phyloP scores from a whole-genome alignment of 2,329 filamentous ascomycete species.

The Emmonsiellopsis sp. region DNA sequence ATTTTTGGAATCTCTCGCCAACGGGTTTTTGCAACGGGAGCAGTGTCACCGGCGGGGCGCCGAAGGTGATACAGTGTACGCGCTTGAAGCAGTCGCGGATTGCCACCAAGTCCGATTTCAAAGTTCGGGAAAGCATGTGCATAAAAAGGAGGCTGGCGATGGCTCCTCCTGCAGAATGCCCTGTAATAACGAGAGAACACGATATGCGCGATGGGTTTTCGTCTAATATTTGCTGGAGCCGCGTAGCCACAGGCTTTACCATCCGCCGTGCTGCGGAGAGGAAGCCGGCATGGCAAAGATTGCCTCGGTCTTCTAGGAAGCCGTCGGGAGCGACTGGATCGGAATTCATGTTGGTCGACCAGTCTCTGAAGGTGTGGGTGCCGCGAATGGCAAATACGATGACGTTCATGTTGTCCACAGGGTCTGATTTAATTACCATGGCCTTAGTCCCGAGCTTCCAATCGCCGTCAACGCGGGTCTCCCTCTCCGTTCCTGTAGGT shows the following conservation, averaged over 20 bases:
- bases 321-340: conserved; percentile 55
- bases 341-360: conserved; percentile 71
- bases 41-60: conserved; percentile 68
- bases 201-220: conserved; percentile 59
- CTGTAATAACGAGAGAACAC: conserved; percentile 71
- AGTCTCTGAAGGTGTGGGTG: conserved; percentile 72
- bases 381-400: conserved; percentile 80
- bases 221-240: conserved; percentile 59
- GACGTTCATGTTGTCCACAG: conserved; percentile 66
- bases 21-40: conserved; percentile 57
- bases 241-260: conserved; percentile 61
- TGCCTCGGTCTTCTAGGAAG: conserved; percentile 70
- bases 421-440: conserved; percentile 74
- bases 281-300: conserved; percentile 74
- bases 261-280: conserved; percentile 66
- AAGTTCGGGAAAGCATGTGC: conserved; percentile 60
- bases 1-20: conserved; percentile 47
- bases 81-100: conserved; percentile 65
- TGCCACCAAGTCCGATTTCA: conserved; percentile 59
- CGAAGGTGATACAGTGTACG: conserved; percentile 78
- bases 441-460: conserved; percentile 70
- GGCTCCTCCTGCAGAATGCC: conserved; percentile 78
- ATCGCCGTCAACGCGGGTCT: conserved; percentile 62
- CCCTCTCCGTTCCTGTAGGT: conserved; percentile 53
- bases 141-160: conserved; percentile 70